Base-by-base conservation (phyloP, 441 rosid genomes). In the Gossypium davidsonii region DNA sequence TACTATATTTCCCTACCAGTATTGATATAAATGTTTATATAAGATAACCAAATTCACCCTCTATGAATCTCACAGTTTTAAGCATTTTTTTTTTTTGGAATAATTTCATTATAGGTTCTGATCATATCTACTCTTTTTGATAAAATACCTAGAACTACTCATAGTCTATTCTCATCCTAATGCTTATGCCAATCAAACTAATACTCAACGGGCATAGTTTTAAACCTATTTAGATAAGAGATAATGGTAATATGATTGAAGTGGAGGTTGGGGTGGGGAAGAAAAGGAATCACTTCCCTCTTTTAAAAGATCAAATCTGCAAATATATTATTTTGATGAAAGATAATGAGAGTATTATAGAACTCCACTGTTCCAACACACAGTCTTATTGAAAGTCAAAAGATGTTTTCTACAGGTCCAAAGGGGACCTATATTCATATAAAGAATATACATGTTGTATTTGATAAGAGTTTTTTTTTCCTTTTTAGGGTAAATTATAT, bases 111-210 rank as follows among this genome's bases (percentile, higher is more conserved):
- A 28, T 4, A 4, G 0, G 0, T 28, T 28, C 0, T 28, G 0
- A 4, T 28, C 0, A 4, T 4, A 28, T 28, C 0, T 31, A 0
- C 0, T 4, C 0, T 31, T 4, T 31, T 31, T 31, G 0, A 31
- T 5, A 31, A 0, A 31, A 1, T 0, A 0, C 1, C 2, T 31
- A 1, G 0, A 31, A 31, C 0, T 31, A 4, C 0, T 0, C 0
- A 31, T 28, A 28, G 0, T 28, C 0, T 0, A 3, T 28, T 28
- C 1, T 28, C 31, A 28, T 3, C 5, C 0, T 28, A 28, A 28
- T 28, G 0, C 1, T 28, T 28, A 28, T 28, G 0, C 31, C 4
- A 28, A 28, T 3, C 31, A 0, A 28, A 28, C 0, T 28, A 28
- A 28, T 3, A 28, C 5, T 28, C 0, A 3, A 28, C 4, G 5